Base-by-base conservation (phyloP, 2,329 filamentous ascomycete species). In the Didymella arachidicola region DNA sequence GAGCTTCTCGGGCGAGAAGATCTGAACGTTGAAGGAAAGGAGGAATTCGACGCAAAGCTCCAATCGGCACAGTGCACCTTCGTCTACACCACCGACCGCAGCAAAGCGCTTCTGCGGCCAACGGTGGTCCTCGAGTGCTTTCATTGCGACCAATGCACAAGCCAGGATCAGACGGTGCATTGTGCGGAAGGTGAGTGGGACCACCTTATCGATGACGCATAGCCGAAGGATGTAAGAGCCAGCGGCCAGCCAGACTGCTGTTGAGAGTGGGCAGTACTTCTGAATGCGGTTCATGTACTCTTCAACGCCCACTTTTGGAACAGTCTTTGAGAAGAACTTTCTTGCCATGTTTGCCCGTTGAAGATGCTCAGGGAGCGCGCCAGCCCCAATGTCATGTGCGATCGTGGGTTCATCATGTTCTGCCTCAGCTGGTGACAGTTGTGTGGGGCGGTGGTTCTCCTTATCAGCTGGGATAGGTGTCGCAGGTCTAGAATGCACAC, bases 181-280 rank as follows among this genome's bases (percentile, higher is more conserved):
- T 62, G 96, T 98, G 56, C 92, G 86, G 57, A 85, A 84, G 2
- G 93, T 96, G 7, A 97, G 89, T 0, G 89, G 88, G 22, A 98
- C 89, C 25, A 89, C 86, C 65, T 86, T 86, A 72, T 96, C 77
- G 51, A 83, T 91, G 43, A 89, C 83, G 12, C 94, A 87, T 41
- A 98, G 83, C 25, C 89, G 87, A 72, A 94, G 89, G 65, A 97
- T 94, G 79, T 97, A 98, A 8, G 90, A 83, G 45, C 91, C 93
- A 4, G 93, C 89, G 1, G 94, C 92, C 26, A 99, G 87, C 78
- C 97, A 97, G 10, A 98, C 94, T 25, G 89, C 94, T 0, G 93
- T 93, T 62, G 91, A 96, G 86, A 97, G 93, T 3, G 95, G 93
- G 72, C 94, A 98, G 79, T 90, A 97, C 57, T 87, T 87, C 78